Percentiles rank a stretch among this genome's conserved stretches.
Conservation (phyloP, 2,329 filamentous ascomycete species). For the Plenodomus tracheiphilus region DNA sequence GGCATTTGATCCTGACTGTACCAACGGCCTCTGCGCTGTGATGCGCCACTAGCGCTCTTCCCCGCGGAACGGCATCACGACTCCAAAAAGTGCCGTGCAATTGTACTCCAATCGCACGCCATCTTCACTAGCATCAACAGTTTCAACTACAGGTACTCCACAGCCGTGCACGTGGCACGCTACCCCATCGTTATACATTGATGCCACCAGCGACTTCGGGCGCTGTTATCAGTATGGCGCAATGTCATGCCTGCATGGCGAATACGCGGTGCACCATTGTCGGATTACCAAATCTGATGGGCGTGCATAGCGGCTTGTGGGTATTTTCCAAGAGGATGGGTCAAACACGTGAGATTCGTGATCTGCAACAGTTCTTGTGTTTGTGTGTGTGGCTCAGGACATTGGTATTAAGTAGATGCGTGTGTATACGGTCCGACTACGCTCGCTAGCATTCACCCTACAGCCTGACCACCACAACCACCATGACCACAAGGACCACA, state of each 20-base stretch:
- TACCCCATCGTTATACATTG: background rate
- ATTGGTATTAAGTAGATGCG: too few relatives aligned
- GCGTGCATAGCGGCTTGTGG: too few relatives aligned
- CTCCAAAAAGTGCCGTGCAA: too few relatives aligned
- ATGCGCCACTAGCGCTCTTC: background rate
- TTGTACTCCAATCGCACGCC: too few relatives aligned
- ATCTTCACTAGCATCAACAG: too few relatives aligned
- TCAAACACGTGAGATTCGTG: too few relatives aligned
- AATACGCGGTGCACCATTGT: conserved; percentile 2
- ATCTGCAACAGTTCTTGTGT: too few relatives aligned
- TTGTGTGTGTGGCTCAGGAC: too few relatives aligned
- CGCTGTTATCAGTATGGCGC: conserved; percentile 18
- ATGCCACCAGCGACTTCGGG: conserved; percentile 5
- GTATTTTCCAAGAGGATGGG: too few relatives aligned
- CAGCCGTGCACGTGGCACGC: too few relatives aligned
- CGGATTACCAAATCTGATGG: background rate
- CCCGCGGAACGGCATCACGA: background rate
- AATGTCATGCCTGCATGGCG: conserved; percentile 22
- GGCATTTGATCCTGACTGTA: too few relatives aligned
- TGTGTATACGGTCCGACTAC: background rate
- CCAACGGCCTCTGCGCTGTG: background rate
- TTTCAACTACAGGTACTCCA: too few relatives aligned
- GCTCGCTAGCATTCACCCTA: background rate
- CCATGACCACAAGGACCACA: conserved; percentile 17
- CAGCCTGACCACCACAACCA: background rate